Base-by-base conservation (phyloP, 805 yeast genomes). In the Cyberlindnera sargentensis region DNA sequence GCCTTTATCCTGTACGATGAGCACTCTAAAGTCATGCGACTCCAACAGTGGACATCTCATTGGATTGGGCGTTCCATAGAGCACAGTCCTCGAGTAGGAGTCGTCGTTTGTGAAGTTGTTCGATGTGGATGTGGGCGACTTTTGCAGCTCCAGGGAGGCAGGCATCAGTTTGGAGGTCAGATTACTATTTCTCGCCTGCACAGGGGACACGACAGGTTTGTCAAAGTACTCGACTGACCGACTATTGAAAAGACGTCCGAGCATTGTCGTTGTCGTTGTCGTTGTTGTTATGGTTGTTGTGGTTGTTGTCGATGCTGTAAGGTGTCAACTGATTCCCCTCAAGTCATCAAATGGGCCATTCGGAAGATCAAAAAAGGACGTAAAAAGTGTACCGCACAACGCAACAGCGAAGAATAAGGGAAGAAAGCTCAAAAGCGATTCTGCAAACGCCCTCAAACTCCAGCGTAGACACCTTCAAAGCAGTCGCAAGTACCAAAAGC, bases 1-100 rank as follows among this genome's bases (percentile, higher is more conserved):
- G 4, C 68, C 70, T 4, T 65, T 61, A 40, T 66, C 72, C 41
- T 65, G 66, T 1, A 66, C 61, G 2, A 68, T 49, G 3, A 68
- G 25, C 11, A 68, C 41, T 37, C 72, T 53, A 42, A 61, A 67
- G 4, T 53, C 55, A 38, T 52, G 39, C 23, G 37, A 47, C 4
- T 46, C 49, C 10, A 53, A n/a, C 8, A 25, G 33, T 3, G 34
- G 31, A 2, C 29, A 35, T 1, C 31, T 4, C 6, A 58, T 41
- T 27, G 42, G 47, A 29, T 47, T 45, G 6, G 55, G 51, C 1
- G 58, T 53, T 1, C 62, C 62, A 31, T 54, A 58, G 4, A 58
- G 41, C 4, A 57, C 47, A 1, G 60, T 56, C 26, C 57, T 47
- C 4, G 62, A 55, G 31, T 48, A 50, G 4, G 51, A 46, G 41